Percentiles rank a stretch among this genome's conserved stretches.
These are phyloP conservation scores for Hyphodiscus hymeniophilus DNA, from an alignment of 495 filamentous ascomycete genomes.

Conservation along the genomic window DNA sequence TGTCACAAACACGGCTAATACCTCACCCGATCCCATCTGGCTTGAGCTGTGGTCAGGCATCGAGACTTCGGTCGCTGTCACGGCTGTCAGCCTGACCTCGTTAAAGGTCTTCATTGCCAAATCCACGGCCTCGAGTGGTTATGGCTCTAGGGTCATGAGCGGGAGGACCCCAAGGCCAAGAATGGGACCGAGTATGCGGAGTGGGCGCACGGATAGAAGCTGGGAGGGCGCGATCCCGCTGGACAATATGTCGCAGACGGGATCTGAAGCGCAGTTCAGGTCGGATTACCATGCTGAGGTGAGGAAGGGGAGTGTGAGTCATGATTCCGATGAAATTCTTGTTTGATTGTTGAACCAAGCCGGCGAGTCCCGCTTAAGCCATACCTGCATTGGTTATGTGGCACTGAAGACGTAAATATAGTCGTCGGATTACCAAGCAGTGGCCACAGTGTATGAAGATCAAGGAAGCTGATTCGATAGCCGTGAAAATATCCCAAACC, in stretches of 20 bases:
- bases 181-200: background rate
- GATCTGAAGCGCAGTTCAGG: background rate
- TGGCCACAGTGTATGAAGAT: too few relatives aligned
- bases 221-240: background rate
- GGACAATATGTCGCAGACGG: background rate
- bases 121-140: background rate
- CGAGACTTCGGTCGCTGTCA: slow-evolving; percentile 18
- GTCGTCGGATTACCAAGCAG: too few relatives aligned
- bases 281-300: background rate
- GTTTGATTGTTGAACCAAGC: background rate
- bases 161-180: background rate
- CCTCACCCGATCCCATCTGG: slow-evolving; percentile 15
- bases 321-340: slow-evolving; percentile 6
- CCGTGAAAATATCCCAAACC: too few relatives aligned
- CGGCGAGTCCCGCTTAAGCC: too few relatives aligned
- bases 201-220: background rate
- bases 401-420: too few relatives aligned
- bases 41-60: slow-evolving; percentile 18
- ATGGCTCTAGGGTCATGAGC: background rate
- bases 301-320: slow-evolving; percentile 3
- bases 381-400: too few relatives aligned
- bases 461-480: too few relatives aligned
- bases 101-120: slow-evolving; percentile 17
- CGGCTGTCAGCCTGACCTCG: slow-evolving; percentile 15
- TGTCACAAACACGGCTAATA: slow-evolving; percentile 6